These are phyloP conservation scores for Akanthomyces dipterigenus DNA, from an alignment of 2,329 filamentous ascomycete species.

Conservation along the genomic window DNA sequence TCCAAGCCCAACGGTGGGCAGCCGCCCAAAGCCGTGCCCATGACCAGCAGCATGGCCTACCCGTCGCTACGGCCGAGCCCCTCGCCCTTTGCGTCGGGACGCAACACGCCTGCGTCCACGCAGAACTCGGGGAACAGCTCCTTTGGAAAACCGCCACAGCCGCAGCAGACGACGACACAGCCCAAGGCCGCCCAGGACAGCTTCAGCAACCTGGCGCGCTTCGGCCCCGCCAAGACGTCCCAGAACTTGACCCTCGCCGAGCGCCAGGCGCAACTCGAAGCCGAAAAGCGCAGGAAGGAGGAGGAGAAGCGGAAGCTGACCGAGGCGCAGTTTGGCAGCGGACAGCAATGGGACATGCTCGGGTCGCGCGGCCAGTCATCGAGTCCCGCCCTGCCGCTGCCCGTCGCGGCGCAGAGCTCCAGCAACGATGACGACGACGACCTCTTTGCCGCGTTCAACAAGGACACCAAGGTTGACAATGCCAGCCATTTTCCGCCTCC, in stretches of 20 bases:
- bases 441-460: constrained; percentile 61
- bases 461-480: constrained; percentile 60
- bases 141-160: constrained; percentile 35
- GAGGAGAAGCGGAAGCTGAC: constrained; percentile 64
- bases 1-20: constrained; percentile 34
- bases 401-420: constrained; percentile 11
- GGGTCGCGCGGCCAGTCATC: constrained; percentile 46
- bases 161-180: neutral
- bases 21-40: constrained; percentile 23
- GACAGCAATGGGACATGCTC: constrained; percentile 69
- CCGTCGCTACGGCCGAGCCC: constrained; percentile 48
- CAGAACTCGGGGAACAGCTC: constrained; percentile 36
- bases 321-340: constrained; percentile 71
- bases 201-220: constrained; percentile 69
- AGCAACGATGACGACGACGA: constrained; percentile 49
- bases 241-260: constrained; percentile 74
- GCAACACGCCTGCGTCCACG: constrained; percentile 48
- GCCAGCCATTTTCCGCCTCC: constrained; percentile 57
- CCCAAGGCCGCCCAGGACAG: constrained; percentile 49
- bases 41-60: constrained; percentile 38
- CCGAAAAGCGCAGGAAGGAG: constrained; percentile 64
- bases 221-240: constrained; percentile 47
- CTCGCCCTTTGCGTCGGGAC: constrained; percentile 48
- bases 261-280: constrained; percentile 61
- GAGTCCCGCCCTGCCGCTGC: constrained; percentile 22